Evolutionary conservation across 164 flowering plant species (phyloP).

Genomic region (Nymphaea colorata): DNA sequence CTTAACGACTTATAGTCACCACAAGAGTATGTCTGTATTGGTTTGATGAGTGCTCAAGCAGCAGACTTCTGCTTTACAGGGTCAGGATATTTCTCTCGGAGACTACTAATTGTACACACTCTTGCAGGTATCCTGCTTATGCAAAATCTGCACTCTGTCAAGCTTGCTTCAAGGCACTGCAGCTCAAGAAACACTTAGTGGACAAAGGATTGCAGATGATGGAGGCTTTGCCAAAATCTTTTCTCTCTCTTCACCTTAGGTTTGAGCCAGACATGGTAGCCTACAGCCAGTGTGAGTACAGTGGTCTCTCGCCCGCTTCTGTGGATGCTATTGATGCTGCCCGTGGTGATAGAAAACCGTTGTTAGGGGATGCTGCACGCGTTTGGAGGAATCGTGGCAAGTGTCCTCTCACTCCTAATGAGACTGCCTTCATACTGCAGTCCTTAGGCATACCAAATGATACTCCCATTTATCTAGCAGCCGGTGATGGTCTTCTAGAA

Average conservation of each 20-base stretch:
- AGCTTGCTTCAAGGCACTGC: slow-evolving; percentile 77
- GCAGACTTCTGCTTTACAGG: no score
- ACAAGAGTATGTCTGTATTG: no score
- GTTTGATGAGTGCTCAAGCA: no score
- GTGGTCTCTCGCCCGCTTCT: slow-evolving; percentile 52
- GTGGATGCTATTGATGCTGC: slow-evolving; percentile 57
- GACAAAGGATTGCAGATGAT: slow-evolving; percentile 60
- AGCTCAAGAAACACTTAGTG: slow-evolving; percentile 53
- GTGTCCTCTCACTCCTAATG: slow-evolving; percentile 90
- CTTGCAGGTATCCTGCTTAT: slow-evolving; percentile 54
- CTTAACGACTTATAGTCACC: no score
- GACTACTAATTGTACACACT: no score
- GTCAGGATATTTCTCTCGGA: no score
- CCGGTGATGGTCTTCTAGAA: slow-evolving; percentile 95
- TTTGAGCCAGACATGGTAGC: slow-evolving; percentile 99
- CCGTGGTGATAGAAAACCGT: slow-evolving; percentile 70
- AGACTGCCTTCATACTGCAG: slow-evolving; percentile 70
- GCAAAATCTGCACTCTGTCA: slow-evolving; percentile 88
- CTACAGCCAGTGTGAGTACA: slow-evolving; percentile 78
- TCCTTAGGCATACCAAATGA: slow-evolving; percentile 62
- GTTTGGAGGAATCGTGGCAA: slow-evolving; percentile 87
- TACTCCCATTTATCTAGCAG: slow-evolving; percentile 84
- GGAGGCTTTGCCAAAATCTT: slow-evolving; percentile 84
- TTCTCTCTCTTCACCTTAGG: slow-evolving; percentile 86
- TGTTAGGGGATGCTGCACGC: slow-evolving; percentile 74